Base-by-base conservation (phyloP, 2,329 filamentous ascomycete species). In the Trichoderma atroviride region DNA sequence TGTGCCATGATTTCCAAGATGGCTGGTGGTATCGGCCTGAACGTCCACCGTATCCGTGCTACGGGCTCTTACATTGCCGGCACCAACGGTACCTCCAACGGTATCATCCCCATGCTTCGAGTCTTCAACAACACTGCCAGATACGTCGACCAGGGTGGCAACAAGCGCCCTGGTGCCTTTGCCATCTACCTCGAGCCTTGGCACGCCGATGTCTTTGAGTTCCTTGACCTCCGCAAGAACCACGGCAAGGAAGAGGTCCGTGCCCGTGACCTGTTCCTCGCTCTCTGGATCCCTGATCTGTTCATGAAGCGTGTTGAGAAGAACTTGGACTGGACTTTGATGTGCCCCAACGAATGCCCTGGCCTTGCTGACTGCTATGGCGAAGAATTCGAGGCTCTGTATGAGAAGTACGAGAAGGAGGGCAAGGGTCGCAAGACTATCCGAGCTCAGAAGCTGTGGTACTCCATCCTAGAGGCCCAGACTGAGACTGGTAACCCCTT, bases 1-100 rank as follows among this genome's bases (percentile, higher is more conserved):
- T 99, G 96, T 83, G 96, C 96, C 74, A 95, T 99, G 93, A 99
- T 99, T 82, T 99, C 96, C 78, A 99, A 99, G 89, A 98, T 96
- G 83, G 96, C 96, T 75, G 96, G 96, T 81, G 96, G 96, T 80
- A 98, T 99, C 80, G 96, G 96, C 76, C 87, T 99, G 73, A 98
- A 99, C 78, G 91, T 95, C 63, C 96, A 99, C 85, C 91, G 94
- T 77, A 99, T 99, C 77, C 94, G 96, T 81, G 93, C 96, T 72
- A 99, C 96, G 67, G 95, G 96, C 72, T 97, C 96, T 33, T 99
- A 99, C 83, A 99, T 99, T 81, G 93, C 92, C 71, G 96, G 96
- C 77, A 99, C 96, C 76, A 99, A 99, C 78, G 96, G 96, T 75
- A 97, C 95, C 70, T 99, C 96, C 68, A 99, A 99, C 78, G 96